A percentile compares a stretch with the other conserved stretches of the same genome.
Conservation (phyloP, 306 rosid species). For the Vigna nakashimae region DNA sequence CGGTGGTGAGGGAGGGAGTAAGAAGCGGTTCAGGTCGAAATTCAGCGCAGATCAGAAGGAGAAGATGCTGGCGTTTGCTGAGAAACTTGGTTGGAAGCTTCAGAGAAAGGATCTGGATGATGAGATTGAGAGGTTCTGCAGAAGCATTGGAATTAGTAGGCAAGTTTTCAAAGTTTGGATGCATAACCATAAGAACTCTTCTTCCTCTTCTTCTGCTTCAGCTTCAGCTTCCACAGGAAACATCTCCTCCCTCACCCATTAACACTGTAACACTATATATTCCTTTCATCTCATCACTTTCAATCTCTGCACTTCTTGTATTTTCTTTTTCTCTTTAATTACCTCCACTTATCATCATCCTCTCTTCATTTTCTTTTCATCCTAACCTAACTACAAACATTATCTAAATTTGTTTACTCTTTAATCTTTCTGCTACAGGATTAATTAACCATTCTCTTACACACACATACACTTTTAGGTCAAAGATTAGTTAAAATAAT, state of each 20-base stretch:
- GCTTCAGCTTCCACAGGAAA: constrained; percentile 50
- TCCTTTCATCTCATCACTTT: background rate
- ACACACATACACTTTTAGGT: too few species aligned
- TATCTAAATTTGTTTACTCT: too few species aligned
- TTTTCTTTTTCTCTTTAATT: too few species aligned
- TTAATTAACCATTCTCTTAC: too few species aligned
- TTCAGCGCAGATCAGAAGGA: constrained; percentile 81
- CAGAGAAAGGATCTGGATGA: constrained; percentile 77
- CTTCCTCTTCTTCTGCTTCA: constrained; percentile 44
- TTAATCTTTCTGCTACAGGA: too few species aligned
- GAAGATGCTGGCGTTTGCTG: constrained; percentile 87
- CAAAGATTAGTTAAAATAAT: too few species aligned
- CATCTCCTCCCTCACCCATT: constrained; percentile 72
- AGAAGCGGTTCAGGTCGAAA: constrained; percentile 78
- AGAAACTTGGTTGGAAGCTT: constrained; percentile 85
- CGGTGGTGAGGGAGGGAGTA: constrained; percentile 49
- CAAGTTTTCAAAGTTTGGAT: constrained; percentile 91
- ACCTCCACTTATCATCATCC: background rate
- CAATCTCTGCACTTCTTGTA: background rate
- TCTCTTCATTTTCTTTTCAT: too few species aligned
- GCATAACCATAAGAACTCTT: constrained; percentile 83
- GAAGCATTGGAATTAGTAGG: constrained; percentile 66
- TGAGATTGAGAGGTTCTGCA: constrained; percentile 76
- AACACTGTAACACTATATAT: background rate
- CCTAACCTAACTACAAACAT: too few species aligned